phyloP scores from a whole-genome alignment of 306 rosid species.

The Psophocarpus tetragonolobus region DNA sequence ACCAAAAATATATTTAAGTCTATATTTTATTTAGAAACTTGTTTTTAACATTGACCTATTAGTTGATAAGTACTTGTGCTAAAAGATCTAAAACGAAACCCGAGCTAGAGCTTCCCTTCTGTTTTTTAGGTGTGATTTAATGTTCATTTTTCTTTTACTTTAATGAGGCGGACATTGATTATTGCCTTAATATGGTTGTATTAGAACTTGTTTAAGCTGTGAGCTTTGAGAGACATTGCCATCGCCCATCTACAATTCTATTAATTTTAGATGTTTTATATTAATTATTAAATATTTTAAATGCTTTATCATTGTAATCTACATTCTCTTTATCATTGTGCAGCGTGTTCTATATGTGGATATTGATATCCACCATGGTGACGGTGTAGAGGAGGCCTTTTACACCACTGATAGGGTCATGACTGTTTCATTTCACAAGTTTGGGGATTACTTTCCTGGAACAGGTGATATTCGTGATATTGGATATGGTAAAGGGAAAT shows the following conservation, averaged over 20 bases:
- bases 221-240: background rate
- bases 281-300: slow-evolving; percentile 12
- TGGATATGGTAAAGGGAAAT: slow-evolving; percentile 50
- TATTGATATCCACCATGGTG: slow-evolving; percentile 21
- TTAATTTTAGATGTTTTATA: background rate
- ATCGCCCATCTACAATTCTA: background rate
- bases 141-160: background rate
- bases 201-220: slow-evolving; percentile 17
- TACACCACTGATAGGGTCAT: slow-evolving; percentile 57
- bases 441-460: slow-evolving; percentile 60
- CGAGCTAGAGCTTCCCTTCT: slow-evolving; percentile 4
- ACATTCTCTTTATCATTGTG: slow-evolving; percentile 21
- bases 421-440: slow-evolving; percentile 59
- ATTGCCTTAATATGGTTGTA: background rate
- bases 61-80: background rate
- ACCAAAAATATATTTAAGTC: too few relatives aligned
- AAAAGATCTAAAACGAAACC: background rate
- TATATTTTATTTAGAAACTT: background rate
- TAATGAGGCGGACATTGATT: slow-evolving; percentile 1
- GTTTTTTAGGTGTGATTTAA: background rate
- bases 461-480: slow-evolving; percentile 52
- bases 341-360: slow-evolving; percentile 50
- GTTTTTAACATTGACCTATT: background rate
- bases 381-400: slow-evolving; percentile 26
- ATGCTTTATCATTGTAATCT: slow-evolving; percentile 22